Percentiles rank a stretch among this genome's conserved stretches.
Conservation (phyloP, 345 rosid species). For the Alliaria petiolata region DNA sequence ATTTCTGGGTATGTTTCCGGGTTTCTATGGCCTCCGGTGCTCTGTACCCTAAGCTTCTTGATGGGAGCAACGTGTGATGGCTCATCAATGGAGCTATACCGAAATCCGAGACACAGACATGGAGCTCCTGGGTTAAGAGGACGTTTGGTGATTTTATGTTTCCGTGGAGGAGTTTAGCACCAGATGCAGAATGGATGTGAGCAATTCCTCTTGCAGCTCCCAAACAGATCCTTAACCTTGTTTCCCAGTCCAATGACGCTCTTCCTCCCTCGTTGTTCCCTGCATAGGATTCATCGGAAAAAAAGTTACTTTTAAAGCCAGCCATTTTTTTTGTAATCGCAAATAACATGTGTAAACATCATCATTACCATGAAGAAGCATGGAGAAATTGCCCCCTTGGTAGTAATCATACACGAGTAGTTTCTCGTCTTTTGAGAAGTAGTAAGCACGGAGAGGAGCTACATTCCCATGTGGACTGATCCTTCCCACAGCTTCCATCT, state of each 20-base stretch:
- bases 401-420: conserved; percentile 76
- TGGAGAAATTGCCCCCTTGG: conserved; percentile 61
- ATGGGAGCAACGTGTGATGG: conserved; percentile 43
- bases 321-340: neutral
- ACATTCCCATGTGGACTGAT: conserved; percentile 67
- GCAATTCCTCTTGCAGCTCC: conserved; percentile 74
- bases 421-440: conserved; percentile 93
- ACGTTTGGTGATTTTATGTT: conserved; percentile 81
- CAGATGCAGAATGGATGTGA: conserved; percentile 64
- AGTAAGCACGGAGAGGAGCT: conserved; percentile 86
- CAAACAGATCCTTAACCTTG: conserved; percentile 62
- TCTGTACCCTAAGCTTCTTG: conserved; percentile 67
- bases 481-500: conserved; percentile 80
- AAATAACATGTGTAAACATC: conserved; percentile 6
- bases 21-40: conserved; percentile 77
- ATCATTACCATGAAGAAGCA: conserved; percentile 65
- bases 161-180: conserved; percentile 62
- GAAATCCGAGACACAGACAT: conserved; percentile 65
- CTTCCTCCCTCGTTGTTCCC: conserved; percentile 49
- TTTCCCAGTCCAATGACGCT: conserved; percentile 63
- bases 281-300: conserved; percentile 31
- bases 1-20: conserved; percentile 51
- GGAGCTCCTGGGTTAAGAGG: conserved; percentile 54
- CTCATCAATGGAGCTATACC: conserved; percentile 64
- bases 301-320: neutral